Evolutionary conservation across 169 alveolate genomes (phyloP).

Genomic region (Plasmodium sp.): DNA sequence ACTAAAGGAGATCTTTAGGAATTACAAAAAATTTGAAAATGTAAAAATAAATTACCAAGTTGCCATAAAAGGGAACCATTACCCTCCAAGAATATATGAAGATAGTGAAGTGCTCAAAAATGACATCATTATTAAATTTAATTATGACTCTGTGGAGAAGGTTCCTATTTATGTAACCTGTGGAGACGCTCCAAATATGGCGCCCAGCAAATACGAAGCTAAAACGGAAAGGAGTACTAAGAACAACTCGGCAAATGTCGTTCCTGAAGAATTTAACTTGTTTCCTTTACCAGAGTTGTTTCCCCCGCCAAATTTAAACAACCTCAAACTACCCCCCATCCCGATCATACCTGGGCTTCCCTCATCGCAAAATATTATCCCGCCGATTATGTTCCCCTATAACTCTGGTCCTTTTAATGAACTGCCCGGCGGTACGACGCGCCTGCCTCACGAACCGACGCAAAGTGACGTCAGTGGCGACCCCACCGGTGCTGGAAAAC

Average conservation of each 20-base stretch:
- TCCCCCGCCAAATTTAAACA: slow-evolving; percentile 24
- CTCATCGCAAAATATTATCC: slow-evolving; percentile 35
- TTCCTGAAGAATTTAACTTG: not conserved
- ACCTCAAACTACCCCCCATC: slow-evolving; percentile 26
- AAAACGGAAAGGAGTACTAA: not conserved
- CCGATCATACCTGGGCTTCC: slow-evolving; percentile 32
- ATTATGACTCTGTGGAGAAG: slow-evolving; percentile 18
- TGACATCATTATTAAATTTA: slow-evolving; percentile 40
- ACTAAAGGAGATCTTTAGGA: slow-evolving; percentile 7
- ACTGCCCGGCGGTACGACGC: not conserved
- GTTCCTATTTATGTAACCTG: slow-evolving; percentile 12
- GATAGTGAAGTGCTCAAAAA: slow-evolving; percentile 38
- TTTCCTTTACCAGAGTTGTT: slow-evolving; percentile 40
- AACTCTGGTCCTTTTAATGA: not conserved
- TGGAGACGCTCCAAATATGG: not conserved
- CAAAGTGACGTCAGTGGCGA: not conserved
- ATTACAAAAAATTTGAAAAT: slow-evolving; percentile 23
- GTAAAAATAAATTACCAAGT: slow-evolving; percentile 21
- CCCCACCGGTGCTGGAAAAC: not conserved
- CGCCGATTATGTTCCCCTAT: slow-evolving; percentile 21
- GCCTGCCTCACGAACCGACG: not conserved
- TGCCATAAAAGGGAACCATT: not conserved
- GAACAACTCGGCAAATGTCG: not conserved
- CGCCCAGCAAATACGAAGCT: not conserved
- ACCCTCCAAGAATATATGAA: slow-evolving; percentile 26